Evolutionary conservation across 164 flowering plant species (phyloP).

Genomic region (Kingdonia uniflora): DNA sequence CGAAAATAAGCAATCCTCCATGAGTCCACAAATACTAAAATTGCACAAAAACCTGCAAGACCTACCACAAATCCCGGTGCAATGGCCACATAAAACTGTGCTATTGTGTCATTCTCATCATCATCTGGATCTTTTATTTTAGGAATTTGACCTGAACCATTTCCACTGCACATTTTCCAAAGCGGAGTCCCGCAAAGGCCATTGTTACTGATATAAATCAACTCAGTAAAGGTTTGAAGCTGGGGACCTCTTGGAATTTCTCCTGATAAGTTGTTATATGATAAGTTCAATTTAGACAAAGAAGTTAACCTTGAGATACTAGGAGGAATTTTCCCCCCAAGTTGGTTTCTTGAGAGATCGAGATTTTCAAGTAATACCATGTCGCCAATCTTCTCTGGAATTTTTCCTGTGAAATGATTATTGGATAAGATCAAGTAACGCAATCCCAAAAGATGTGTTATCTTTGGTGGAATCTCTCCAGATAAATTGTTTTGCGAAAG

Average conservation of each 20-base stretch:
- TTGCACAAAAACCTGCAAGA: too few relatives aligned
- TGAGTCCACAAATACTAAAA: too few relatives aligned
- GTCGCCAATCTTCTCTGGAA: conserved; percentile 14
- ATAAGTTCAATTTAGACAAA: conserved; percentile 21
- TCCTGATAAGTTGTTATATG: conserved; percentile 22
- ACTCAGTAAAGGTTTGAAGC: neutral
- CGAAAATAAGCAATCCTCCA: too few relatives aligned
- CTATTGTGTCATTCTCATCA: too few relatives aligned
- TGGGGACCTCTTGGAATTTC: conserved; percentile 13
- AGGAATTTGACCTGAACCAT: too few relatives aligned
- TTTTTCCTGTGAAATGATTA: conserved; percentile 23
- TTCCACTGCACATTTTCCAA: neutral
- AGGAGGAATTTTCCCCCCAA: conserved; percentile 19
- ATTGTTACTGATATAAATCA: neutral
- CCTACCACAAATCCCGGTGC: too few relatives aligned
- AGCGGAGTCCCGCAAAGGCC: conserved; percentile 10
- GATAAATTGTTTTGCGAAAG: conserved; percentile 19
- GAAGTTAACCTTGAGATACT: conserved; percentile 12
- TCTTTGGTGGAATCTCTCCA: conserved; percentile 21
- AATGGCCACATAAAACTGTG: too few relatives aligned
- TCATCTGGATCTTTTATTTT: too few relatives aligned
- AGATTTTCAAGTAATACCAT: conserved; percentile 15
- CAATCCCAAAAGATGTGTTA: conserved; percentile 15
- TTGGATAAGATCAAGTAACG: conserved; percentile 17
- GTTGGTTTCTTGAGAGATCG: conserved; percentile 20